Percentiles rank a stretch among this genome's conserved stretches.
Conservation (phyloP, 2,329 filamentous ascomycete species). For the Teratosphaeria epicoccoides region DNA sequence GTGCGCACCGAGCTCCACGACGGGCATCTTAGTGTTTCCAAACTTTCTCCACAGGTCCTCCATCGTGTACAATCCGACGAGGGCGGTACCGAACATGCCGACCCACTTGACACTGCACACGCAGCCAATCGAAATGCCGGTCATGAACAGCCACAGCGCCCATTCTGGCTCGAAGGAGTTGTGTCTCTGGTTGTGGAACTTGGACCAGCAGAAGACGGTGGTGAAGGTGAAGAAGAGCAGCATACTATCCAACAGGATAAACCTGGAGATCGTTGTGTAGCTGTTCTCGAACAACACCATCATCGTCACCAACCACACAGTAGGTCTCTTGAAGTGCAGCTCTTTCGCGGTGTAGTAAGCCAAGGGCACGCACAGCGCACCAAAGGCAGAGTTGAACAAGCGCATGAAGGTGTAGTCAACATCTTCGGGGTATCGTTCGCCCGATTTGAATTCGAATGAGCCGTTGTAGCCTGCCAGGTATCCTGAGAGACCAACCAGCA, state of each 20-base stretch:
- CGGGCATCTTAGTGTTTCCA: conserved; percentile 82
- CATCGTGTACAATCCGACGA: conserved; percentile 89
- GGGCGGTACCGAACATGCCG: conserved; percentile 85
- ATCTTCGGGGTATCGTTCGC: conserved; percentile 86
- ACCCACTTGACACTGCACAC: conserved; percentile 99
- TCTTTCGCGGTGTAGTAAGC: conserved; percentile 93
- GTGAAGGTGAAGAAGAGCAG: conserved; percentile 97
- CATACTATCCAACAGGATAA: conserved; percentile 98
- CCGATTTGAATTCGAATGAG: conserved; percentile 98
- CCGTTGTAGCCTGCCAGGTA: conserved; percentile 97
- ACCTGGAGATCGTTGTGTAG: conserved; percentile 96
- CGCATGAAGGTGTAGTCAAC: conserved; percentile 98
- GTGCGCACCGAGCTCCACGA: conserved; percentile 68
- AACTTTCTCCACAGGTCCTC: conserved; percentile 99
- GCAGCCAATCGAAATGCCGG: conserved; percentile 89
- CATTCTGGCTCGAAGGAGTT: conserved; percentile 83
- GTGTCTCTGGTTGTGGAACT: conserved; percentile 81
- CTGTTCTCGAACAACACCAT: conserved; percentile 99
- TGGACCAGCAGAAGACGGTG: conserved; percentile 92
- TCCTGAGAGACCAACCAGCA: conserved; percentile 92
- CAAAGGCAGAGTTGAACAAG: conserved; percentile 91
- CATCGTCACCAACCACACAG: conserved; percentile 88
- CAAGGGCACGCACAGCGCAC: conserved; percentile 81
- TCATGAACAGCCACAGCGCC: conserved; percentile 91
- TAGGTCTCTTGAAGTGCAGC: conserved; percentile 71